A percentile compares a stretch with the other conserved stretches of the same genome.
Conservation (phyloP, 2,329 filamentous ascomycete species). For the Claviceps humidiphila region DNA sequence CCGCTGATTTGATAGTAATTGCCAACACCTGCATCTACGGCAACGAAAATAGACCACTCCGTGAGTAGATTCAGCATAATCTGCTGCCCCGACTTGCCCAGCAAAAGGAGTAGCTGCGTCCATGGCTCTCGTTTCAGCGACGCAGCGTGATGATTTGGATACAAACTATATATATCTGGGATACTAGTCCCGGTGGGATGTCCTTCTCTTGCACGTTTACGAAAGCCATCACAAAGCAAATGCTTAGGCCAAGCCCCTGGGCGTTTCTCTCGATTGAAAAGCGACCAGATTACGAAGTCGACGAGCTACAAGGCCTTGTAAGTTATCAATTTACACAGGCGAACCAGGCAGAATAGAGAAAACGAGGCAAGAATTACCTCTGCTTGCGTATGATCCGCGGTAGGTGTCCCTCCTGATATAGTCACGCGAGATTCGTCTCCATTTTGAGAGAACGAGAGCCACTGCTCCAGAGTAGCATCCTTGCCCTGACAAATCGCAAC, state of each 20-base stretch:
- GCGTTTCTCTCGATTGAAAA: slow-evolving; percentile 50
- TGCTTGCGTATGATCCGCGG: slow-evolving; percentile 41
- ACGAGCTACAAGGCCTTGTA: slow-evolving; percentile 44
- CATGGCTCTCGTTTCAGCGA: slow-evolving; percentile 58
- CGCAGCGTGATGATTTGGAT: slow-evolving; percentile 57
- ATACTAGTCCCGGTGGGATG: slow-evolving; percentile 30
- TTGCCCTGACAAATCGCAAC: slow-evolving; percentile 8
- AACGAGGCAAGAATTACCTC: slow-evolving; percentile 35
- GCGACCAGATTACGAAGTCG: slow-evolving; percentile 62
- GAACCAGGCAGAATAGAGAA: not conserved
- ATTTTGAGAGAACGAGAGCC: slow-evolving; percentile 47
- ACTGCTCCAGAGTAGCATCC: slow-evolving; percentile 38
- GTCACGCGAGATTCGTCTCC: slow-evolving; percentile 45
- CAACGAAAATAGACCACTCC: slow-evolving; percentile 62
- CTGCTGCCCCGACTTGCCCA: slow-evolving; percentile 62
- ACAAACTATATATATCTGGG: slow-evolving; percentile 49
- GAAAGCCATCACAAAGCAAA: slow-evolving; percentile 73
- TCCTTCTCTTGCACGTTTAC: slow-evolving; percentile 28
- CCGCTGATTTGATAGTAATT: slow-evolving; percentile 75
- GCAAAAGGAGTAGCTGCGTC: slow-evolving; percentile 57
- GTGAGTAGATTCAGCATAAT: slow-evolving; percentile 68
- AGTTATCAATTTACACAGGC: not conserved
- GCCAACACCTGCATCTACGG: slow-evolving; percentile 42
- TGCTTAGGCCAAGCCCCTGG: slow-evolving; percentile 47
- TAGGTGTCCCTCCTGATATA: slow-evolving; percentile 31